Conservation (phyloP, 1,139 yeast species). For the Yamadazyma epiphylla region DNA sequence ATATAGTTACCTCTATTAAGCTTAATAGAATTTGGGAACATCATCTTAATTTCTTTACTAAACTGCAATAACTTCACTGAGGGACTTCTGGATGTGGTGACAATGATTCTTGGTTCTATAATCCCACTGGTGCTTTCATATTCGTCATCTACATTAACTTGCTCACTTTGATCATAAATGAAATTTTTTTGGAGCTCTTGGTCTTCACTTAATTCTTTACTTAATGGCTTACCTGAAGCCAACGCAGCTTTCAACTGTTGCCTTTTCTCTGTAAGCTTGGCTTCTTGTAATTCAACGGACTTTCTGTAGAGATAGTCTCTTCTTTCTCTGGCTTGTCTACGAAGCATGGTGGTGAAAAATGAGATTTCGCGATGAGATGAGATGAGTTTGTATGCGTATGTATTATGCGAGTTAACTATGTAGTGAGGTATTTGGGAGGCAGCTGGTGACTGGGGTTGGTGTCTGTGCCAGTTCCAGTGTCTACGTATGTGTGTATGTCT, state of each 20-base stretch:
- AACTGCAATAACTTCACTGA: constrained; percentile 81
- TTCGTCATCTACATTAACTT: constrained; percentile 76
- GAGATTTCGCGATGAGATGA: constrained; percentile 8
- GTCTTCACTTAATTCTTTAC: constrained; percentile 89
- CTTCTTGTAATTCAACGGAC: constrained; percentile 86
- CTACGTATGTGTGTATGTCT: too few species aligned
- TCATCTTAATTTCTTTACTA: constrained; percentile 83
- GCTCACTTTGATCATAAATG: constrained; percentile 77
- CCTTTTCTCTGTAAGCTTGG: constrained; percentile 79
- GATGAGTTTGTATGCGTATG: constrained; percentile 5
- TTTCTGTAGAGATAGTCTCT: constrained; percentile 88
- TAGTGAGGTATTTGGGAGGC: too few species aligned
- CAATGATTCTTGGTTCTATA: constrained; percentile 86
- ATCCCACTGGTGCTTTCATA: constrained; percentile 85
- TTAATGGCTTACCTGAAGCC: constrained; percentile 86
- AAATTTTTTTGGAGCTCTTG: constrained; percentile 73
- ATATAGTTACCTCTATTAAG: constrained; percentile 92
- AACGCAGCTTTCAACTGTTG: constrained; percentile 83
- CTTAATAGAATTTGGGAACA: constrained; percentile 87
- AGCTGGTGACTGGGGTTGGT: too few species aligned
- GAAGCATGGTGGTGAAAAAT: constrained; percentile 38
- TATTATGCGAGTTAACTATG: too few species aligned
- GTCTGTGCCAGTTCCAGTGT: too few species aligned
- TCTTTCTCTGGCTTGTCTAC: constrained; percentile 94
- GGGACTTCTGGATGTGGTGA: constrained; percentile 93